Percentiles rank a stretch among this genome's conserved stretches.
phyloP scores from a whole-genome alignment of 352 stramenopile genomes.

The Plasmopara viticola region DNA sequence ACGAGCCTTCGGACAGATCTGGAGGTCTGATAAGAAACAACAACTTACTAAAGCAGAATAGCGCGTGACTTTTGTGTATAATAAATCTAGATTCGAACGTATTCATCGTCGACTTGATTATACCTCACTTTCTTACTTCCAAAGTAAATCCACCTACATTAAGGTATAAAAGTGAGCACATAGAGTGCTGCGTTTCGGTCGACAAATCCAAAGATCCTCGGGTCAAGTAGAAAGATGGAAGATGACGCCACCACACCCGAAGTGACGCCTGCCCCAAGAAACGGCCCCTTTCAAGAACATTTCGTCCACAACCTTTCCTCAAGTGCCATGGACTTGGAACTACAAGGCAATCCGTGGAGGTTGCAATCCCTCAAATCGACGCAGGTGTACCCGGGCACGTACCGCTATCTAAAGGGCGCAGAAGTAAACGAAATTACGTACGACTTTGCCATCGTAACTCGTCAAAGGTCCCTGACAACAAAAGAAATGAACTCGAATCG shows the following conservation, averaged over 20 bases:
- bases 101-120: too few relatives aligned
- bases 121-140: too few relatives aligned
- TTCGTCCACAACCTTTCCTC: slow-evolving; percentile 40
- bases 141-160: too few relatives aligned
- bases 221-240: slow-evolving; percentile 17
- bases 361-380: slow-evolving; percentile 42
- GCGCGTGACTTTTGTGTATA: too few relatives aligned
- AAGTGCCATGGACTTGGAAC: slow-evolving; percentile 39
- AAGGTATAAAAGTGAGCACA: too few relatives aligned
- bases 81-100: too few relatives aligned
- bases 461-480: slow-evolving; percentile 22
- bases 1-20: too few relatives aligned
- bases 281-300: slow-evolving; percentile 6
- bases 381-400: slow-evolving; percentile 32
- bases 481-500: slow-evolving; percentile 9
- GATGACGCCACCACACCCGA: slow-evolving; percentile 29
- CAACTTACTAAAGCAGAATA: too few relatives aligned
- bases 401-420: slow-evolving; percentile 48
- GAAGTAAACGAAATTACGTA: slow-evolving; percentile 48
- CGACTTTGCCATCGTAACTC: slow-evolving; percentile 76
- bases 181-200: too few relatives aligned
- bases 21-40: too few relatives aligned
- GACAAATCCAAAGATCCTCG: not conserved
- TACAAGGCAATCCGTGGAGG: slow-evolving; percentile 56
- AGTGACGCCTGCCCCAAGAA: slow-evolving; percentile 22